phyloP scores from a whole-genome alignment of 805 yeast species.

The Komagataella pseudopastoris region DNA sequence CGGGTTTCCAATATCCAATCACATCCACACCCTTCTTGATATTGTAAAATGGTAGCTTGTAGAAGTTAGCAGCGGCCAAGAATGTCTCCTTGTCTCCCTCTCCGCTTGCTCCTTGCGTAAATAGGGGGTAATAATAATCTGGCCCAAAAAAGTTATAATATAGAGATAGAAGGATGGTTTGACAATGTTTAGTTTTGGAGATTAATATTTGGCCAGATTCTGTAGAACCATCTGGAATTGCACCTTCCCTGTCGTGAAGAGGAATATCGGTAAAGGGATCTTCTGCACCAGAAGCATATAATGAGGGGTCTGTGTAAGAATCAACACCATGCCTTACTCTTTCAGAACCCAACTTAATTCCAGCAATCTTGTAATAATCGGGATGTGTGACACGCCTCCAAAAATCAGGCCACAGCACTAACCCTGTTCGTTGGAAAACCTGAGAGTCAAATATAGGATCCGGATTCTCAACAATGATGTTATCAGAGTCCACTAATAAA shows the following conservation, averaged over 20 bases:
- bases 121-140: constrained; percentile 27
- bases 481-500: constrained; percentile 38
- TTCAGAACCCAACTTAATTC: constrained; percentile 16
- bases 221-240: constrained; percentile 39
- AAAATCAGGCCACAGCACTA: constrained; percentile 48
- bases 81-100: constrained; percentile 53
- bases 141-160: constrained; percentile 44
- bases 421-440: constrained; percentile 37
- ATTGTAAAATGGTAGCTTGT: constrained; percentile 30
- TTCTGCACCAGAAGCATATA: constrained; percentile 1
- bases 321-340: constrained; percentile 18
- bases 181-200: constrained; percentile 32
- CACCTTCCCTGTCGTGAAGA: constrained; percentile 35
- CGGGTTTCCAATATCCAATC: constrained; percentile 27
- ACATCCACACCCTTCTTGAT: constrained; percentile 35
- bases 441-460: constrained; percentile 38
- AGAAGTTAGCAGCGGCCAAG: constrained; percentile 35
- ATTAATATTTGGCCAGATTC: constrained; percentile 44
- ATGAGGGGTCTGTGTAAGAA: constrained; percentile 10
- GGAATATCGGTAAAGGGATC: constrained; percentile 17
- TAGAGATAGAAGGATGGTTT: constrained; percentile 31
- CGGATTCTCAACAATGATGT: constrained; percentile 32
- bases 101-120: constrained; percentile 33
- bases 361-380: constrained; percentile 29
- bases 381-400: constrained; percentile 47